Base-by-base conservation (phyloP, 1,139 yeast species). In the Blastobotrys elegans region DNA sequence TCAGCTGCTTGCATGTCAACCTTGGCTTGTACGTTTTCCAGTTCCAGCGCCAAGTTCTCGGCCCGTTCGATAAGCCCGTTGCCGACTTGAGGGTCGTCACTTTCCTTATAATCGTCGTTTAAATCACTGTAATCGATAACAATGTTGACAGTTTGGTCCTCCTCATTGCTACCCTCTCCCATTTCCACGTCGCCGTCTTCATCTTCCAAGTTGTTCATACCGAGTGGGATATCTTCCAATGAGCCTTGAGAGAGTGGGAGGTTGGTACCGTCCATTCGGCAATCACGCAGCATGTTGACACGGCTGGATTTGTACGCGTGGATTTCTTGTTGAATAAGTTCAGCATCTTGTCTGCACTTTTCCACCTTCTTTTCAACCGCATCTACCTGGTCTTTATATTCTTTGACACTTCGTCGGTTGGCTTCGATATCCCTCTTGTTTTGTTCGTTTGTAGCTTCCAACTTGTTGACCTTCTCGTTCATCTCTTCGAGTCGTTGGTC, bases 11-110 rank as follows among this genome's bases (percentile, higher is more conserved):
- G 84, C 20, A 44, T 16, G 22, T 46, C 48, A 24, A 82, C 73
- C 63, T 89, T 89, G 14, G 96, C 96, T 21, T 88, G 80, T 58
- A 87, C 70, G 43, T 69, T 69, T 42, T 79, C 83, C 46, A 90
- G 67, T 33, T 75, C 79, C 29, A 77, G 76, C 3, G 80, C 72
- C 41, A 83, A 75, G 1, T 74, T 73, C 50, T 75, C 76, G 13
- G 82, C 70, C 45, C 74, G 65, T 6, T 72, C 75, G 44, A 70
- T 74, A 21, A 78, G 61, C 24, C 67, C 70, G 29, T 63, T 61
- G 18, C 65, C 69, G 17, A 64, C 61, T 2, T 60, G 57, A 4
- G 66, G 68, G 35, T 63, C 66, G 22, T 58, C 61, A 37, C 58
- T 63, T 21, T 64, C 66, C 52, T 65, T 67, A 48, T 74, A 74